Percentiles rank a stretch among this genome's conserved stretches.
Evolutionary conservation across 176 grass and related monocot genomes (phyloP).

Genomic region (Rhipidocladum racemiflorum): DNA sequence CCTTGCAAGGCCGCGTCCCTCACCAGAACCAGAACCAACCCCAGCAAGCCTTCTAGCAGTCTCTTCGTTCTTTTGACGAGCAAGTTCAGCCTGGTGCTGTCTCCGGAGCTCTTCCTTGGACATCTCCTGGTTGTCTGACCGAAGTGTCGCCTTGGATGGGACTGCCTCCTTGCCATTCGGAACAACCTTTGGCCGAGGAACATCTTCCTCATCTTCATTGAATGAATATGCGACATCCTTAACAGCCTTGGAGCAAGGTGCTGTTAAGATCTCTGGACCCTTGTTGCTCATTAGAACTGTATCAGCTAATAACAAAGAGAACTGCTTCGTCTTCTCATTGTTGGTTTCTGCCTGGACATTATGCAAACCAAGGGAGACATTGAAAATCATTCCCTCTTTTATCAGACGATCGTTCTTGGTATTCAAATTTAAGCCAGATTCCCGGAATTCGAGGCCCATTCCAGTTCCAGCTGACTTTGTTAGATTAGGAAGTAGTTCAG

Average conservation of each 20-base stretch:
- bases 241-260: constrained; percentile 65
- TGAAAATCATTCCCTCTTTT: constrained; percentile 81
- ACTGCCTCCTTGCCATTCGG: constrained; percentile 2
- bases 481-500: constrained; percentile 64
- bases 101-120: constrained; percentile 83
- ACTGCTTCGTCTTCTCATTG: constrained; percentile 78
- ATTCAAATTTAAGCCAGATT: constrained; percentile 79
- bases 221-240: constrained; percentile 68
- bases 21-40: constrained; percentile 50
- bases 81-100: constrained; percentile 86
- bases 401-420: constrained; percentile 61
- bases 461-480: constrained; percentile 89
- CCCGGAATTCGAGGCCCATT: constrained; percentile 86
- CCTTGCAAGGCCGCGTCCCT: constrained; percentile 46
- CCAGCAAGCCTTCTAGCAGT: constrained; percentile 68
- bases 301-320: constrained; percentile 75
- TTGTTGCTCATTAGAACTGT: constrained; percentile 69
- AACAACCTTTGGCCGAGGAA: constrained; percentile 12
- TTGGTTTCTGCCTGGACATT: constrained; percentile 71
- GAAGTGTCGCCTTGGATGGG: constrained; percentile 61
- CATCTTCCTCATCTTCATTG: constrained; percentile 66
- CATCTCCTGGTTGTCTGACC: constrained; percentile 77
- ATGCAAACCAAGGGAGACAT: constrained; percentile 84
- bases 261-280: constrained; percentile 58
- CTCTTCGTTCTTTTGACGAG: constrained; percentile 84